phyloP scores from a whole-genome alignment of 2,329 filamentous ascomycete genomes.

The Chalara sp. region DNA sequence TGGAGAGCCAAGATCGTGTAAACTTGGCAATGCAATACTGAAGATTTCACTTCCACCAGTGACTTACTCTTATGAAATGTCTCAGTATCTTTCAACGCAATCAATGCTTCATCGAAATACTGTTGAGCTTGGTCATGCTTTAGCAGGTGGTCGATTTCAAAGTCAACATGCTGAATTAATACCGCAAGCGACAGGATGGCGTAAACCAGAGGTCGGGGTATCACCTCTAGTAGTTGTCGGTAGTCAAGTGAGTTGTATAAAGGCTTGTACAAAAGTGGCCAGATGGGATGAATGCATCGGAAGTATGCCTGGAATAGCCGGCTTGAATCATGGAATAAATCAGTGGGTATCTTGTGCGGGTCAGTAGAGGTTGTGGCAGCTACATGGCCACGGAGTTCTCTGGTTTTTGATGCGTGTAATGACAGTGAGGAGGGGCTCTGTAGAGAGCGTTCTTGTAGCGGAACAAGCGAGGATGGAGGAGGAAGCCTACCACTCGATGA shows the following conservation, averaged over 20 bases:
- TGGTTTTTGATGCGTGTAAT: too few relatives aligned
- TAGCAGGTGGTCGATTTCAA: not conserved
- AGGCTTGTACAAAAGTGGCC: not conserved
- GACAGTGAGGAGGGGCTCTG: too few relatives aligned
- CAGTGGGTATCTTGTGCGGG: not conserved
- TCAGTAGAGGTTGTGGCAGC: too few relatives aligned
- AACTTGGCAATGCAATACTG: not conserved
- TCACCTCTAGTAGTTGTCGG: not conserved
- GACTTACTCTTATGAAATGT: not conserved
- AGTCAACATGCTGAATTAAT: not conserved
- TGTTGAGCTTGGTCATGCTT: not conserved
- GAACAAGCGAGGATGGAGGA: too few relatives aligned
- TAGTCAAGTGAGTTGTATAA: not conserved
- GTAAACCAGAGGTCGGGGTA: not conserved
- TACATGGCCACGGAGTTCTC: too few relatives aligned
- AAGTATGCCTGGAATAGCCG: not conserved
- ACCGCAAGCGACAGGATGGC: not conserved
- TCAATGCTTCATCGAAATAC: not conserved
- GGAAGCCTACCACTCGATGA: too few relatives aligned
- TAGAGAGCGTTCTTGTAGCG: too few relatives aligned
- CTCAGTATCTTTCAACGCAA: not conserved
- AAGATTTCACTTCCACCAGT: not conserved
- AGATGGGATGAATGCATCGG: not conserved
- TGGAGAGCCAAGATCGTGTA: not conserved
- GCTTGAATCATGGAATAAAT: not conserved